These are phyloP conservation scores for Acanthamoeba rhysodes DNA, from an alignment of 208 protist species.

Conservation along the genomic window DNA sequence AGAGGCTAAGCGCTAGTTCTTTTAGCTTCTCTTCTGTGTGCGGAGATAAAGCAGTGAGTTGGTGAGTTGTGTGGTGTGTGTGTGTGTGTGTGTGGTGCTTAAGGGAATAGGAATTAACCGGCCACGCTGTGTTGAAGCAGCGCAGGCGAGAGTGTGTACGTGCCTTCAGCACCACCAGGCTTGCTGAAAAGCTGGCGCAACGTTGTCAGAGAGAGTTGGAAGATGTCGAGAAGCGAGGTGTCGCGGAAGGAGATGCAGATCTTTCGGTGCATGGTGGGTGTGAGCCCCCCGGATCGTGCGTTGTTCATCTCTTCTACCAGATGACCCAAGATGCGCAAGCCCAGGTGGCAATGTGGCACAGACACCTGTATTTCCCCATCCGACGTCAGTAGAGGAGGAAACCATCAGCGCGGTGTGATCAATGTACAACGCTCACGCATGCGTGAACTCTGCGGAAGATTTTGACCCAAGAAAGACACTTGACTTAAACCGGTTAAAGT, in stretches of 20 bases:
- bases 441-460: too few species aligned
- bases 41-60: not conserved
- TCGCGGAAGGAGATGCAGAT: constrained; percentile 89
- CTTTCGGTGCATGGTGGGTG: constrained; percentile 83
- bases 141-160: not conserved
- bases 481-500: not conserved
- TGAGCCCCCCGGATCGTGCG: not conserved
- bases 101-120: not conserved
- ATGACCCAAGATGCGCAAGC: not conserved
- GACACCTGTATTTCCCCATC: not conserved
- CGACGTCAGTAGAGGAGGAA: not conserved
- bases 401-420: too few species aligned
- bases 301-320: constrained; percentile 66
- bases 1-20: constrained; percentile 85
- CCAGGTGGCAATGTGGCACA: constrained; percentile 10
- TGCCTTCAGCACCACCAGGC: constrained; percentile 61
- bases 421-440: not conserved
- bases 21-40: constrained; percentile 79
- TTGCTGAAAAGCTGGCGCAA: constrained; percentile 72
- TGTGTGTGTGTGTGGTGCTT: not conserved
- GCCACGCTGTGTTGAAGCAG: not conserved
- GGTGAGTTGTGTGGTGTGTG: too few species aligned
- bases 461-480: not conserved
- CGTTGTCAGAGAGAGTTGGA: constrained; percentile 79
- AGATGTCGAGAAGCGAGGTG: constrained; percentile 81